phyloP scores from a whole-genome alignment of 345 rosid genomes.

The Rubroshorea leprosula region DNA sequence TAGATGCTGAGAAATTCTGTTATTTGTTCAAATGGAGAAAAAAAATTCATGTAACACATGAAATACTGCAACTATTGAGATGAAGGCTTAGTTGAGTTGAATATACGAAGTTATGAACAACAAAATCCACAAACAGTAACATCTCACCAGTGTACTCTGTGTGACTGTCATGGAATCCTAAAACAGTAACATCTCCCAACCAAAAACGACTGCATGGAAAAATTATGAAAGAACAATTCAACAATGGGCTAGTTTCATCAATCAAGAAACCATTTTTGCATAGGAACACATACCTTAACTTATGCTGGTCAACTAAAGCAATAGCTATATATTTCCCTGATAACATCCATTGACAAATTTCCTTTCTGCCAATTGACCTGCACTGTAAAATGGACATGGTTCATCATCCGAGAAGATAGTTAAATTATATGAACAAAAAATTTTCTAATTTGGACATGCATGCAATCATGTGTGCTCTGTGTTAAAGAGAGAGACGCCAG shows the following conservation, averaged over 20 bases:
- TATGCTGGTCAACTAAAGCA: conserved; percentile 88
- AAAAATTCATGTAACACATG: no score
- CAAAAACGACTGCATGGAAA: conserved; percentile 46
- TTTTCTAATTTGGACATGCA: no score
- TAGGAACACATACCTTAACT: conserved; percentile 67
- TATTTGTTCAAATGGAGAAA: no score
- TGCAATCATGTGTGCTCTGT: no score
- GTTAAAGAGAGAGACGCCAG: no score
- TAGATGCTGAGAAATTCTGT: neutral
- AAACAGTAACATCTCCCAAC: conserved; percentile 52
- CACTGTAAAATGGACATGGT: conserved; percentile 62
- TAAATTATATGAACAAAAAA: neutral
- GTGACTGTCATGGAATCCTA: conserved; percentile 37
- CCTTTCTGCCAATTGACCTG: conserved; percentile 67
- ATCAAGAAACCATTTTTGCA: no score
- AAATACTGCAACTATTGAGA: no score
- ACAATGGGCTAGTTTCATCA: neutral
- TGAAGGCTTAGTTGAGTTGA: neutral
- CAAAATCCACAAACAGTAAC: neutral
- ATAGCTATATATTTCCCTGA: conserved; percentile 81
- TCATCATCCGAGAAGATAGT: conserved; percentile 18
- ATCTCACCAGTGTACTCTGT: conserved; percentile 69
- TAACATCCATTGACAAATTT: conserved; percentile 62
- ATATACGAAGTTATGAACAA: conserved; percentile 6
- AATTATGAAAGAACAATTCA: conserved; percentile 9